phyloP scores from a whole-genome alignment of 75 land plant species.

The Azolla pinnata region DNA sequence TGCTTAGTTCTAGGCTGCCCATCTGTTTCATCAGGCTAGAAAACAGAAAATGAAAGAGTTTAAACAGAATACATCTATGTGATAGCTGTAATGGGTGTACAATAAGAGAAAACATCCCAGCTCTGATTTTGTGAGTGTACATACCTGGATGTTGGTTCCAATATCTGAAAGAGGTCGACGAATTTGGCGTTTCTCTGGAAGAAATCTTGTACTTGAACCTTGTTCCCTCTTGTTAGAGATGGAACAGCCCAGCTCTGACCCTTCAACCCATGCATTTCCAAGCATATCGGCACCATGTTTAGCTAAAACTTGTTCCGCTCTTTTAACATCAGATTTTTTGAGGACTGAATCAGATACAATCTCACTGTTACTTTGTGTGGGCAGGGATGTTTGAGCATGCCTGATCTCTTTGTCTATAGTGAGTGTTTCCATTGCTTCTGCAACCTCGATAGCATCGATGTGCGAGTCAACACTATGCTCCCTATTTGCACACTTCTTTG shows the following conservation, averaged over 20 bases:
- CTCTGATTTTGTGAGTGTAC: no score
- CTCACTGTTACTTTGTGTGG: neutral
- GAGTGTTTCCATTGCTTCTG: constrained; percentile 17
- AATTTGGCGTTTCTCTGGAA: no score
- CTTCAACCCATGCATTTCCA: constrained; percentile 53
- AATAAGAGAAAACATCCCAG: no score
- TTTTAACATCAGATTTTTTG: constrained; percentile 9
- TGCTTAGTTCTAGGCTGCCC: constrained; percentile 31
- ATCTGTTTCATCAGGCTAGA: no score
- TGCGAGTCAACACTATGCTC: constrained; percentile 2
- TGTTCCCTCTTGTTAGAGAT: no score
- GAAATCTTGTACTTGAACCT: no score
- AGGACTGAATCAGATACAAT: neutral
- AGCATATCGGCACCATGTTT: constrained; percentile 58
- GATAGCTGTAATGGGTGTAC: no score
- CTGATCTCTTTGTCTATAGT: constrained; percentile 1
- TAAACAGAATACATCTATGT: no score
- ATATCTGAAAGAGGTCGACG: constrained; percentile 78
- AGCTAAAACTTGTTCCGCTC: constrained; percentile 31
- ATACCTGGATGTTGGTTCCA: constrained; percentile 49
- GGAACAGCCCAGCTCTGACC: no score
- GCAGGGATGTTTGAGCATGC: neutral
- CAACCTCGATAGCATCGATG: constrained; percentile 3
- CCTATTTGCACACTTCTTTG: constrained; percentile 80
- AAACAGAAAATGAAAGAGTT: no score